Evolutionary conservation across 1,139 yeast species (phyloP), one percentile per base, ranked within the genome.

Genomic region (Diutina catenulata): DNA sequence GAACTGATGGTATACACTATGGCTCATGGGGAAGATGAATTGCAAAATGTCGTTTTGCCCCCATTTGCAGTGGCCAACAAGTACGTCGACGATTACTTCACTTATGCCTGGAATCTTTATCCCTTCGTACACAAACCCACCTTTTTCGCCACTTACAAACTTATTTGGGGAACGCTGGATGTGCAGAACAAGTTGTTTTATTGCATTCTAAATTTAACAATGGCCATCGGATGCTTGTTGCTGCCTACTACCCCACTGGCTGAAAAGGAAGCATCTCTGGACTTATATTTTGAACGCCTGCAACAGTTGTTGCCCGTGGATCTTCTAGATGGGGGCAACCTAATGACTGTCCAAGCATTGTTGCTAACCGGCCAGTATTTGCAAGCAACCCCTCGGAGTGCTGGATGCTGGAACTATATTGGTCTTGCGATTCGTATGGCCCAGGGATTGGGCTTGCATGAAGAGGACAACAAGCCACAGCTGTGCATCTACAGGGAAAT

Each of bases 401-500:
- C 35, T 3, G 35, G 35, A 19, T 31, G 35, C 35, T 31, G 35
- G 35, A 31, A 31, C 3, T 31, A 20, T 20, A 31, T 31, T 21
- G 35, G 35, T 3, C 4, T 14, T 3, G 35, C 35, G 3, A 31
- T 31, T 14, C 35, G 35, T 2, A 31, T 31, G 35, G 35, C 35
- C 13, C 35, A 31, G 21, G 35, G 35, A 13, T 13, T 31, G 15
- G 35, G 35, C 19, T 15, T 31, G 3, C 35, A 31, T 11, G 25
- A 31, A n/a, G 19, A n/a, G 15, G 15, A 10, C 3, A n/a, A 5
- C 20, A n/a, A 13, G n/a, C 3, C 14, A 2, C 25, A 14, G 13
- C 26, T 21, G 35, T 14, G 13, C 13, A 31, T 31, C 11, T 31
- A 21, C 19, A 11, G 22, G 11, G 35, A 31, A 14, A 31, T 31